phyloP scores from a whole-genome alignment of 306 rosid genomes.

The Leucaena leucocephala region DNA sequence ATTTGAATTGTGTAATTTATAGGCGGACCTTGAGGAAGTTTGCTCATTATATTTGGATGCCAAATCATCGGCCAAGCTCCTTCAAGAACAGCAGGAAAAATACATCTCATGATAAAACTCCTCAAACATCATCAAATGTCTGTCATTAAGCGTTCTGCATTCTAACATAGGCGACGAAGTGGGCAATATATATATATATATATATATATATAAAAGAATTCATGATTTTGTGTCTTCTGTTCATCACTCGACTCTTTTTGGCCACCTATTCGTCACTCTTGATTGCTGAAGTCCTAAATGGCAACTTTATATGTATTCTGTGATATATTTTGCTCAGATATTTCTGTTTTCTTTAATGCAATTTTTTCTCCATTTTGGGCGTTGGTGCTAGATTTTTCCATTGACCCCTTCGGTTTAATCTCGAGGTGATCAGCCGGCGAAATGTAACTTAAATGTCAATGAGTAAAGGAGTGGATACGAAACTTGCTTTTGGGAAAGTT shows the following conservation, averaged over 20 bases:
- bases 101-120: conserved; percentile 57
- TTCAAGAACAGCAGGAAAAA: conserved; percentile 92
- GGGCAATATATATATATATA: neutral
- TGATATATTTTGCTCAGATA: neutral
- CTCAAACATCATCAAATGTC: conserved; percentile 11
- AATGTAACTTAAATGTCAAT: neutral
- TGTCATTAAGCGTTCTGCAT: neutral
- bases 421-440: neutral
- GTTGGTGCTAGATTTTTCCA: neutral
- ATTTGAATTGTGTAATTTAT: neutral
- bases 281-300: neutral
- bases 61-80: conserved; percentile 80
- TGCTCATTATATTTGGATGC: conserved; percentile 68
- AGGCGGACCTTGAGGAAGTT: conserved; percentile 26
- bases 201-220: neutral
- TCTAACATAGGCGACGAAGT: neutral
- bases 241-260: neutral
- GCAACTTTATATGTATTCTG: conserved; percentile 13
- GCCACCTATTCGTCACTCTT: neutral
- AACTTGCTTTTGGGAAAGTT: neutral
- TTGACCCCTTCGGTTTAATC: neutral
- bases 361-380: neutral
- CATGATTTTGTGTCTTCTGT: conserved; percentile 17
- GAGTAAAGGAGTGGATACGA: neutral
- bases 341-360: neutral